Conservation (phyloP, 2,329 filamentous ascomycete species). For the Calonectria crousiana region DNA sequence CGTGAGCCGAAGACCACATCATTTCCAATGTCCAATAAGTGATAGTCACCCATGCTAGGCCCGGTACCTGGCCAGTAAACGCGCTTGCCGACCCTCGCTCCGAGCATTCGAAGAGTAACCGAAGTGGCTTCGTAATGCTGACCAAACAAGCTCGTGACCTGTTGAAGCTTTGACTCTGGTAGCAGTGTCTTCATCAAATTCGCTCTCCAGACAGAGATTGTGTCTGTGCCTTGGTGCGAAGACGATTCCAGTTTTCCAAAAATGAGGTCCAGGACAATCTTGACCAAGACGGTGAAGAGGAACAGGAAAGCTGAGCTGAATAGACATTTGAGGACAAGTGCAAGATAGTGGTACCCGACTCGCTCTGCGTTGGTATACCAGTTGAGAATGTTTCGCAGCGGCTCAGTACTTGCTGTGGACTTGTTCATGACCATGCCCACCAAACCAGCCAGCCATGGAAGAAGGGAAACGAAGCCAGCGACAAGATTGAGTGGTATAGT, state of each 20-base stretch:
- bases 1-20: slow-evolving; percentile 72
- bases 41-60: slow-evolving; percentile 65
- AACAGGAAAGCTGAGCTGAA: slow-evolving; percentile 61
- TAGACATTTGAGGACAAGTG: slow-evolving; percentile 54
- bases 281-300: slow-evolving; percentile 55
- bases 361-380: slow-evolving; percentile 63
- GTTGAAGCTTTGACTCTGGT: slow-evolving; percentile 57
- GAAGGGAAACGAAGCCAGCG: slow-evolving; percentile 55
- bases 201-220: slow-evolving; percentile 58
- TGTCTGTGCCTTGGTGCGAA: slow-evolving; percentile 44
- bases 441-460: slow-evolving; percentile 60
- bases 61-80: slow-evolving; percentile 71
- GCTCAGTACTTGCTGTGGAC: slow-evolving; percentile 48
- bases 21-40: slow-evolving; percentile 66
- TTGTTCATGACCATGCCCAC: slow-evolving; percentile 58
- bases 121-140: slow-evolving; percentile 68
- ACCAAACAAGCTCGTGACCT: slow-evolving; percentile 64
- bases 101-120: slow-evolving; percentile 61
- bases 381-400: slow-evolving; percentile 56
- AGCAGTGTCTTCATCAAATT: slow-evolving; percentile 58
- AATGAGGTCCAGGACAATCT: slow-evolving; percentile 52
- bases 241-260: slow-evolving; percentile 54
- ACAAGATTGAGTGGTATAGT: slow-evolving; percentile 57
- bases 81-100: slow-evolving; percentile 63
- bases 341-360: slow-evolving; percentile 64